phyloP scores from a whole-genome alignment of 345 rosid species.

The Cardamine chenopodiifolia region DNA sequence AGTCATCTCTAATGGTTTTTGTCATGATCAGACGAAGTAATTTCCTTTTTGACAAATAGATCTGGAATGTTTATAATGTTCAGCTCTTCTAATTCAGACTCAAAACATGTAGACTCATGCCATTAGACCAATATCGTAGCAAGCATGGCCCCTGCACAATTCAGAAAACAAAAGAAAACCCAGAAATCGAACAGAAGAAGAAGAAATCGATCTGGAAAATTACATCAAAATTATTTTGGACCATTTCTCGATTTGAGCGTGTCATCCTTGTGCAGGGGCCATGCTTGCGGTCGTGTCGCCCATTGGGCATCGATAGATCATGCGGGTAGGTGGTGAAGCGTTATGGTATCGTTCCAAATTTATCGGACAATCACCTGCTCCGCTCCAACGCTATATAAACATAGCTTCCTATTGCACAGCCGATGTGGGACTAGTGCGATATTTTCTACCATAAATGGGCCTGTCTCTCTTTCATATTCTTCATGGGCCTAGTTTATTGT shows the following conservation, averaged over 20 bases:
- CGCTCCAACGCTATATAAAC: neutral
- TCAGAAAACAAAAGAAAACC: neutral
- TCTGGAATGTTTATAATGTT: neutral
- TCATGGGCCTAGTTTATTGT: neutral
- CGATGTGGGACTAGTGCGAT: neutral
- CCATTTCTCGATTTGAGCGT: slow-evolving; percentile 25
- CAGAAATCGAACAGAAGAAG: neutral
- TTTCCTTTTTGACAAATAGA: neutral
- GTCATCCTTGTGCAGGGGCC: slow-evolving; percentile 35
- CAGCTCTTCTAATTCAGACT: neutral
- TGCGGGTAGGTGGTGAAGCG: too few species aligned
- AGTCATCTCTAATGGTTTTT: neutral
- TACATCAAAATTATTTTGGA: neutral
- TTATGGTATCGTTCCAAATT: slow-evolving; percentile 33
- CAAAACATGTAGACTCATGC: neutral
- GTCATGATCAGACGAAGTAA: neutral
- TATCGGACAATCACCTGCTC: neutral
- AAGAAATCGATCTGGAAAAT: neutral
- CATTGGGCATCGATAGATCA: too few species aligned
- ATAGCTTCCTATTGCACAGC: rapidly evolving
- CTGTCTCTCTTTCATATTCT: neutral
- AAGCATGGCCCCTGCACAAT: neutral
- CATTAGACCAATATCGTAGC: neutral
- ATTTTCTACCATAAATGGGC: neutral
- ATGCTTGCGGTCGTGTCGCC: too few species aligned